phyloP scores from a whole-genome alignment of 441 rosid genomes.

The Flueggea neowawraea region DNA sequence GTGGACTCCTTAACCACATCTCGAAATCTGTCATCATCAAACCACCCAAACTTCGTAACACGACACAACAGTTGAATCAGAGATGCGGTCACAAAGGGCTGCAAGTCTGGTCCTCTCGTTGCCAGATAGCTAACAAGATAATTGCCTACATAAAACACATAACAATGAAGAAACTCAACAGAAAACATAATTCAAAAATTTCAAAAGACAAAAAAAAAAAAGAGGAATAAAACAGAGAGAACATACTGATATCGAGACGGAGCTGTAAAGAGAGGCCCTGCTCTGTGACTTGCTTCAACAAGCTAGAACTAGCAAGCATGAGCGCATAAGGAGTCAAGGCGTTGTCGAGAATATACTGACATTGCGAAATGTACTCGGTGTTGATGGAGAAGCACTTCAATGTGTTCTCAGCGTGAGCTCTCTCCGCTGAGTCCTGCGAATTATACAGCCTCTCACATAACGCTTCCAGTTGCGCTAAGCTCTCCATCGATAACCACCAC shows the following conservation, averaged over 20 bases:
- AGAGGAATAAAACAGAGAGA: slow-evolving; percentile 5
- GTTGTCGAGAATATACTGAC: slow-evolving; percentile 98
- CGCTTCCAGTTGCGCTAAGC: slow-evolving; percentile 96
- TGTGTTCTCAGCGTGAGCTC: slow-evolving; percentile 94
- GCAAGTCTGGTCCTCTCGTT: slow-evolving; percentile 88
- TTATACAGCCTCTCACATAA: slow-evolving; percentile 93
- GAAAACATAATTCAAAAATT: neutral
- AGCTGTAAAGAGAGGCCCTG: slow-evolving; percentile 84
- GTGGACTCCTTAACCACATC: slow-evolving; percentile 87
- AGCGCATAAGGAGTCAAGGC: slow-evolving; percentile 94
- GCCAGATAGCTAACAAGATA: slow-evolving; percentile 88
- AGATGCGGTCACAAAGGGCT: slow-evolving; percentile 79
- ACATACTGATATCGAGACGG: slow-evolving; percentile 90
- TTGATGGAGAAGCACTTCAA: slow-evolving; percentile 90
- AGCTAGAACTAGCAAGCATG: slow-evolving; percentile 99
- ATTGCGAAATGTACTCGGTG: slow-evolving; percentile 89
- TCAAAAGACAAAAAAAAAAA: slow-evolving; percentile 7
- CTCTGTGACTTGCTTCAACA: slow-evolving; percentile 97
- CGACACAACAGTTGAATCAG: slow-evolving; percentile 90
- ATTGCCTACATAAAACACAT: slow-evolving; percentile 40
- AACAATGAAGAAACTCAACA: slow-evolving; percentile 4
- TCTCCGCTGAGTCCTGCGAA: slow-evolving; percentile 90
- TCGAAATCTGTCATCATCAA: slow-evolving; percentile 95
- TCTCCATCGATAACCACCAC: slow-evolving; percentile 49
- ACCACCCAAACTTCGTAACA: slow-evolving; percentile 98